These are phyloP conservation scores for Paratrimastix pyriformis DNA, from an alignment of 78 protist species.

Conservation along the genomic window DNA sequence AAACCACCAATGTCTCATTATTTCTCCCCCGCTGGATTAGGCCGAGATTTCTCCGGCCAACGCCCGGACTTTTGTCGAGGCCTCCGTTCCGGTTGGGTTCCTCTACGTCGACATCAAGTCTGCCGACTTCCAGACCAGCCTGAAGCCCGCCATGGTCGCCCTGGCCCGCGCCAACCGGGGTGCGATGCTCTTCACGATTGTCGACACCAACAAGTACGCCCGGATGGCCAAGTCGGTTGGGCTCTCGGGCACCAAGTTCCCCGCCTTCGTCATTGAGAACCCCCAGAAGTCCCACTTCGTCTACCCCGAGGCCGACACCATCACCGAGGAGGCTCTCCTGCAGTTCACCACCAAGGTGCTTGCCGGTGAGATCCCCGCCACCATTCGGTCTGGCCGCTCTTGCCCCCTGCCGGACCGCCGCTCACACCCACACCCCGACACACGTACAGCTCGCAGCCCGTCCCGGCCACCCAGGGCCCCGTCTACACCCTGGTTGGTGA, in stretches of 20 bases:
- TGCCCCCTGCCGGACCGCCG: no score
- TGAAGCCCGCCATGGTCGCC: background rate
- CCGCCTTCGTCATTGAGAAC: background rate
- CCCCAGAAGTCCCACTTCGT: background rate
- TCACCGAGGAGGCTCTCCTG: background rate
- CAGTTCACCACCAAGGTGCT: background rate
- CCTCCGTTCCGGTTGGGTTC: conserved; percentile 5
- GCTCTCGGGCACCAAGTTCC: background rate
- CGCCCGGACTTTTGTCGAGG: background rate
- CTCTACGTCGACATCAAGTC: background rate
- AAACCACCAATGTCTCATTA: no score
- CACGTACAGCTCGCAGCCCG: conserved; percentile 8
- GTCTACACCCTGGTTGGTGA: background rate
- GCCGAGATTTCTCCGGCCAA: background rate
- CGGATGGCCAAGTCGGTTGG: conserved; percentile 1
- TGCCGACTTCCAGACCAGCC: background rate
- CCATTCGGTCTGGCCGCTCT: no score
- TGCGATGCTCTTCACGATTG: conserved; percentile 3
- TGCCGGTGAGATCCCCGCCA: conserved; percentile 2
- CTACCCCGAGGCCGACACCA: background rate
- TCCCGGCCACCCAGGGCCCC: background rate
- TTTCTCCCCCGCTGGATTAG: no score
- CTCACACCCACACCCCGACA: no score
- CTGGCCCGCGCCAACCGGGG: background rate
- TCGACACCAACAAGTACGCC: background rate